Conservation (phyloP, 73 alveolate genomes). For the Blepharisma japonicum region DNA sequence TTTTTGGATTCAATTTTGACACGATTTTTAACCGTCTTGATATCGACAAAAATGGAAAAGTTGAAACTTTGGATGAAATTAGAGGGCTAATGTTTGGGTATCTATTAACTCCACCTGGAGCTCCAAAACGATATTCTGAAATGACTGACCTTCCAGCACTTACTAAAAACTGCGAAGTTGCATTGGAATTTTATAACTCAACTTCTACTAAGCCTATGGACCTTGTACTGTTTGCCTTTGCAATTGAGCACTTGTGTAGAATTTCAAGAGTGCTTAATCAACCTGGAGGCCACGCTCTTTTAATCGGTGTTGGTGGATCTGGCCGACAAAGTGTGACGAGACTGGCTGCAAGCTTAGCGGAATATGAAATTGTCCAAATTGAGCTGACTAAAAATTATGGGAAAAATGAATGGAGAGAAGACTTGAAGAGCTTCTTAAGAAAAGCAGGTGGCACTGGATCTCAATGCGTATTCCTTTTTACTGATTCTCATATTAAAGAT, state of each 20-base stretch:
- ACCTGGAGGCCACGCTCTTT: conserved; percentile 99
- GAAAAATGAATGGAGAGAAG: conserved; percentile 97
- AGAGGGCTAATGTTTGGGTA: conserved; percentile 93
- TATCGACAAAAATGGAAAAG: conserved; percentile 83
- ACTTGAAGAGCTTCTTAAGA: conserved; percentile 89
- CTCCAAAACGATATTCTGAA: conserved; percentile 86
- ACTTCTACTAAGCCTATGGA: conserved; percentile 91
- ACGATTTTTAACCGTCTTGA: conserved; percentile 78
- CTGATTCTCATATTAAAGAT: conserved; percentile 96
- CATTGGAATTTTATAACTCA: conserved; percentile 55
- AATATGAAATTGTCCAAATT: conserved; percentile 88
- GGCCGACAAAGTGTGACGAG: conserved; percentile 98
- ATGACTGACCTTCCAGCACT: conserved; percentile 72
- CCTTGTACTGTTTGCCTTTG: conserved; percentile 95
- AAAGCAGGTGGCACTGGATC: conserved; percentile 82
- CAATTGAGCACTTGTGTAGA: conserved; percentile 98
- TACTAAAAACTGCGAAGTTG: conserved; percentile 82
- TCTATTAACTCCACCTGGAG: conserved; percentile 81
- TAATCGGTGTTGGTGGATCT: conserved; percentile 99
- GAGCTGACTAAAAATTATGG: conserved; percentile 98
- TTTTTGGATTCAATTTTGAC: conserved; percentile 91
- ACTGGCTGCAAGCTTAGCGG: conserved; percentile 95
- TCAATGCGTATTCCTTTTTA: conserved; percentile 82
- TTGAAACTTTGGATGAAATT: conserved; percentile 89
- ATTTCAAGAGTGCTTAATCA: conserved; percentile 92